Conservation (phyloP, 2,329 filamentous ascomycete genomes). For the Blastomyces parvus region DNA sequence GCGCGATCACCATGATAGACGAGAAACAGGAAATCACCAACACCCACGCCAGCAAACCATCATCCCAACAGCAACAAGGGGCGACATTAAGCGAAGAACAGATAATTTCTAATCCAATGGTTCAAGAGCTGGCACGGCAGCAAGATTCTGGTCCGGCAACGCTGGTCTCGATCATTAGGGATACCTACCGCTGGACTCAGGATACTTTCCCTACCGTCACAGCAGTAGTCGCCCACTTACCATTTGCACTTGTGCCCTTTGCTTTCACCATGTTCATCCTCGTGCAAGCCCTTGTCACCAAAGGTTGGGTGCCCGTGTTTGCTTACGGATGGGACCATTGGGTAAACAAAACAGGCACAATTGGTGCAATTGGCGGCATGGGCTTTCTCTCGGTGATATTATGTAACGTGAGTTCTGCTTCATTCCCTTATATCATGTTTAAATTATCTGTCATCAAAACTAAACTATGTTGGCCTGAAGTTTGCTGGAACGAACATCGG, state of each 20-base stretch:
- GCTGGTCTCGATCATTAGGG: constrained; percentile 42
- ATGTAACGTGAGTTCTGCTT: constrained; percentile 54
- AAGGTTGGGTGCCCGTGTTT: constrained; percentile 65
- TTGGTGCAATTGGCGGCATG: constrained; percentile 63
- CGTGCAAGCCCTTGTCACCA: constrained; percentile 62
- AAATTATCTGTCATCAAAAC: constrained; percentile 9
- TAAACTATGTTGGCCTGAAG: constrained; percentile 31
- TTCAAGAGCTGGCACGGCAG: constrained; percentile 4
- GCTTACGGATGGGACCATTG: constrained; percentile 65
- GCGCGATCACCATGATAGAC: constrained; percentile 13
- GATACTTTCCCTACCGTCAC: constrained; percentile 63
- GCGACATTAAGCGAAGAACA: constrained; percentile 15
- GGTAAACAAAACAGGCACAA: constrained; percentile 58
- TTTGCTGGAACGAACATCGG: constrained; percentile 71
- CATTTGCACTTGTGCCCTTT: constrained; percentile 60
- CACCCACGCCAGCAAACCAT: not conserved
- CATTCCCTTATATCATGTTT: constrained; percentile 4
- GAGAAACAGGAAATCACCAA: constrained; percentile 14
- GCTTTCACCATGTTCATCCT: constrained; percentile 66
- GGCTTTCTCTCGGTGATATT: constrained; percentile 60
- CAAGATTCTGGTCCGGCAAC: constrained; percentile 33
- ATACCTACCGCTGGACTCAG: constrained; percentile 50
- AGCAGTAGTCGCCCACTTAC: constrained; percentile 56
- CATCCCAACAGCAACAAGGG: constrained; percentile 7
- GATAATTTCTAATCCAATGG: constrained; percentile 11